Percentiles rank a stretch among this genome's conserved stretches.
These are phyloP conservation scores for Coemansia sp. DNA, from an alignment of 192 early-diverging fungal species.

Conservation along the genomic window DNA sequence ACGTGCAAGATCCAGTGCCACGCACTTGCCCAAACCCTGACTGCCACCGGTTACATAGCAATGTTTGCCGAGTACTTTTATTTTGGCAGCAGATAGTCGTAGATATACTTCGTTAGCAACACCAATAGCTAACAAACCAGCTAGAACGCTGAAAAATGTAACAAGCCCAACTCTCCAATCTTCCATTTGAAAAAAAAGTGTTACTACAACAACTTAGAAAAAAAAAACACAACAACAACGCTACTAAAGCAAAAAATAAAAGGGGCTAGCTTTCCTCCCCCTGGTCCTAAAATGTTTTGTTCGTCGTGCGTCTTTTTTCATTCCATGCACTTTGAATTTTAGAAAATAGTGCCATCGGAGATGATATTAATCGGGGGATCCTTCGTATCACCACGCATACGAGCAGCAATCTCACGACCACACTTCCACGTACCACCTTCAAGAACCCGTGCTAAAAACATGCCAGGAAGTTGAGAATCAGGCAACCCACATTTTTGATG, in stretches of 20 bases:
- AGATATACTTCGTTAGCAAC: constrained; percentile 17
- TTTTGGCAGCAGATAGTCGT: constrained; percentile 17
- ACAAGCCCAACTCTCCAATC: constrained; percentile 38
- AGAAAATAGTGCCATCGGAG: constrained; percentile 84
- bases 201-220: neutral
- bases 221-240: neutral
- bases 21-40: constrained; percentile 65
- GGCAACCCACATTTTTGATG: constrained; percentile 57
- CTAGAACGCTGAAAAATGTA: constrained; percentile 27
- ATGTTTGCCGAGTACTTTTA: constrained; percentile 60
- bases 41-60: constrained; percentile 76
- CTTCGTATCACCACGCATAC: constrained; percentile 71
- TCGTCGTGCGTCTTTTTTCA: no score
- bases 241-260: neutral
- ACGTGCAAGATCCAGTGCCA: constrained; percentile 64
- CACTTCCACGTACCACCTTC: constrained; percentile 95
- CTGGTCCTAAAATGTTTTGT: no score
- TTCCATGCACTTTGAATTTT: constrained; percentile 5
- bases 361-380: constrained; percentile 90
- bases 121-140: constrained; percentile 15
- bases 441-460: constrained; percentile 77
- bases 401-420: constrained; percentile 84
- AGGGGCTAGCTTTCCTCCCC: neutral
- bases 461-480: constrained; percentile 57
- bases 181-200: constrained; percentile 25